Percentiles rank a stretch among this genome's conserved stretches.
These are phyloP conservation scores for Penicillium silybi DNA, from an alignment of 495 filamentous ascomycete genomes.

Conservation along the genomic window DNA sequence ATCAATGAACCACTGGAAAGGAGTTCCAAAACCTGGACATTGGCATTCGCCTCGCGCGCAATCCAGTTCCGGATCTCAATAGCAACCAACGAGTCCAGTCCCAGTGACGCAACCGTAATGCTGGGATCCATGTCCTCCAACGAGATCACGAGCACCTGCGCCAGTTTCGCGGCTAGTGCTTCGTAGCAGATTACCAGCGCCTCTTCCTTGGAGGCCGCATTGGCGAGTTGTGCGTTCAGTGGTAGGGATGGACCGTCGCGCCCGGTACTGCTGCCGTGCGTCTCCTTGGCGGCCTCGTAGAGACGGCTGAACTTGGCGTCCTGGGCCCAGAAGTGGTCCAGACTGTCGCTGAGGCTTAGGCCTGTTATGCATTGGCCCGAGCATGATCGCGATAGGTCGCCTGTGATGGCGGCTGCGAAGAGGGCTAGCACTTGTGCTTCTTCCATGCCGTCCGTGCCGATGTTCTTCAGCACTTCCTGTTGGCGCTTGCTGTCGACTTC, in stretches of 20 bases:
- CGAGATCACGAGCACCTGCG: constrained; percentile 22
- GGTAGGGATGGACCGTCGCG: constrained; percentile 11
- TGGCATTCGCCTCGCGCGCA: constrained; percentile 31
- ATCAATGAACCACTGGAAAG: constrained; percentile 27
- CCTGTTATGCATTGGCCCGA: constrained; percentile 24
- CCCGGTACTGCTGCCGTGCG: constrained; percentile 1
- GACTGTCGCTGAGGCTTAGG: constrained; percentile 10
- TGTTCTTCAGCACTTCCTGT: constrained; percentile 26
- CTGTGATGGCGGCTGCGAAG: constrained; percentile 17
- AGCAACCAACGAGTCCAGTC: constrained; percentile 38
- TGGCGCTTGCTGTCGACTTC: constrained; percentile 19
- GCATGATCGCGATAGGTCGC: constrained; percentile 15
- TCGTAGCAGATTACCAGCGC: constrained; percentile 25
- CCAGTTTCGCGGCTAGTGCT: constrained; percentile 25
- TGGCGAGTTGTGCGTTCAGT: constrained; percentile 14
- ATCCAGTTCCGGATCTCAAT: constrained; percentile 41
- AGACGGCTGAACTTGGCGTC: constrained; percentile 22
- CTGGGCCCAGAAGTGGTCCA: constrained; percentile 26
- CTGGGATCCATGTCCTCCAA: constrained; percentile 31
- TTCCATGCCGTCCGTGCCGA: constrained; percentile 23
- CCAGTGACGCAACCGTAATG: constrained; percentile 24
- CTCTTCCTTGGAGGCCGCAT: constrained; percentile 17
- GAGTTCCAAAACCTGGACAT: constrained; percentile 33
- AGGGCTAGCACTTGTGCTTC: constrained; percentile 24
- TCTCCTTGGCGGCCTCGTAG: constrained; percentile 14